A percentile compares a stretch with the other conserved stretches of the same genome.
Conservation (phyloP, 2,329 filamentous ascomycete genomes). For the Leptoxyphium fumago region DNA sequence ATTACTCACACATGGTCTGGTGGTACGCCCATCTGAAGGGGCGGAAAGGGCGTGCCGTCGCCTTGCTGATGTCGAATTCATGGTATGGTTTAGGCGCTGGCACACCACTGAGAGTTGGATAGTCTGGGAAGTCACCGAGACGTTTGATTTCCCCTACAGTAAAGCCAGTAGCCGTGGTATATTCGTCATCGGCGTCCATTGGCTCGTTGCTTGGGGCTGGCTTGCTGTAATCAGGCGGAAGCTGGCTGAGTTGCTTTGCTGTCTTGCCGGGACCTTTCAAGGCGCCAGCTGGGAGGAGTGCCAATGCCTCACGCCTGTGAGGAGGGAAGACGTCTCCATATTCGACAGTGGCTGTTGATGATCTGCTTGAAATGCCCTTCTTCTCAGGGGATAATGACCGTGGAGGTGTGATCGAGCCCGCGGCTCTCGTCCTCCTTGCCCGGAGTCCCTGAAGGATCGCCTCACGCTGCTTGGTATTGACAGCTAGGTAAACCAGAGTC, state of each 20-base stretch:
- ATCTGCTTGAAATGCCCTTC: slow-evolving; percentile 17
- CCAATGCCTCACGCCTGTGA: slow-evolving; percentile 33
- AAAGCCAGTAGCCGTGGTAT: slow-evolving; percentile 49
- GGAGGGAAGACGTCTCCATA: slow-evolving; percentile 40
- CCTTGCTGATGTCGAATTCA: slow-evolving; percentile 54
- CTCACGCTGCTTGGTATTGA: slow-evolving; percentile 24
- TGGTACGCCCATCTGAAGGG: slow-evolving; percentile 76
- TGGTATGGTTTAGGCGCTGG: slow-evolving; percentile 50
- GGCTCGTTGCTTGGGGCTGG: slow-evolving; percentile 11
- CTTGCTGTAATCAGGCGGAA: slow-evolving; percentile 9
- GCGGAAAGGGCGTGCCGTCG: slow-evolving; percentile 59
- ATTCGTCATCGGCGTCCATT: slow-evolving; percentile 9
- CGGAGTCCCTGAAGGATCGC: slow-evolving; percentile 26
- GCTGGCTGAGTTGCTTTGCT: slow-evolving; percentile 12
- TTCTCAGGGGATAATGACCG: slow-evolving; percentile 38
- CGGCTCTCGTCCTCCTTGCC: slow-evolving; percentile 27
- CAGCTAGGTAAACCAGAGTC: slow-evolving; percentile 16
- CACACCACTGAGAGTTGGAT: slow-evolving; percentile 59
- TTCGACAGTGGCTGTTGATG: slow-evolving; percentile 11
- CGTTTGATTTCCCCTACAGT: slow-evolving; percentile 53
- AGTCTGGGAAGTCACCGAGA: slow-evolving; percentile 67
- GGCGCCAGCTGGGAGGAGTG: slow-evolving; percentile 16
- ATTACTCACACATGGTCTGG: slow-evolving; percentile 71
- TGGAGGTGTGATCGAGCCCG: slow-evolving; percentile 38
- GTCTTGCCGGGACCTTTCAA: slow-evolving; percentile 15